Conservation (phyloP, 1,139 yeast species). For the Lodderomyces jiufengensis region DNA sequence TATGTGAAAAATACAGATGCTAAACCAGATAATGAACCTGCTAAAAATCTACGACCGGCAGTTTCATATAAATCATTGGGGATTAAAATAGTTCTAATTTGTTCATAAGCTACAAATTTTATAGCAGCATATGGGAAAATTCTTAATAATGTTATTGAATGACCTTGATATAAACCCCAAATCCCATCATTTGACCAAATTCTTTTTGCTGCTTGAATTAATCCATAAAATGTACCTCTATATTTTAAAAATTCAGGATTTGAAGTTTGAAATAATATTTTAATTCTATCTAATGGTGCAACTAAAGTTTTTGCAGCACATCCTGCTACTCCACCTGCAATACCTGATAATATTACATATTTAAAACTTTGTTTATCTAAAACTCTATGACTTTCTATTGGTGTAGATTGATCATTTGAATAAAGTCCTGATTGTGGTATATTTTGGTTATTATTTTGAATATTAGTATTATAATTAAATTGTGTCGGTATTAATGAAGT, state of each 20-base stretch:
- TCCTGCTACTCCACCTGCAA: conserved; percentile 97
- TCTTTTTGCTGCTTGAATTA: conserved; percentile 64
- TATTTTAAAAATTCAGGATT: conserved; percentile 83
- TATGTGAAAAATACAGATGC: conserved; percentile 86
- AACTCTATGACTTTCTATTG: conserved; percentile 21
- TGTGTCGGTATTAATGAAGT: conserved; percentile 6
- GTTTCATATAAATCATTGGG: conserved; percentile 77
- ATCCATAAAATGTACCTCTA: conserved; percentile 77
- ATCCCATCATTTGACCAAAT: conserved; percentile 74
- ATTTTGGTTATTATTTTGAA: neutral
- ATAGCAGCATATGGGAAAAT: conserved; percentile 97
- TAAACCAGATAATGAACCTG: conserved; percentile 89
- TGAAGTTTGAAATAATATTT: conserved; percentile 90
- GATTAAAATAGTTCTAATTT: conserved; percentile 73
- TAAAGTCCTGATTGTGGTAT: conserved; percentile 13
- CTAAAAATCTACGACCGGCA: conserved; percentile 70
- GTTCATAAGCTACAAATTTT: conserved; percentile 97
- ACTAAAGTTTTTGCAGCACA: conserved; percentile 90
- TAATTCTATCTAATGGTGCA: conserved; percentile 94
- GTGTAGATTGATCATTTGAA: conserved; percentile 28
- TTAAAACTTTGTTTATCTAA: conserved; percentile 66
- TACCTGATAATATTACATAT: conserved; percentile 76
- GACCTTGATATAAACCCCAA: conserved; percentile 88
- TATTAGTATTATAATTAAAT: neutral
- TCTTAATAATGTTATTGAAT: conserved; percentile 84